Evolutionary conservation across 2,329 filamentous ascomycete species (phyloP), one percentile per base, ranked within the genome.

Genomic region (Hawksworthiomyces lignivorus): DNA sequence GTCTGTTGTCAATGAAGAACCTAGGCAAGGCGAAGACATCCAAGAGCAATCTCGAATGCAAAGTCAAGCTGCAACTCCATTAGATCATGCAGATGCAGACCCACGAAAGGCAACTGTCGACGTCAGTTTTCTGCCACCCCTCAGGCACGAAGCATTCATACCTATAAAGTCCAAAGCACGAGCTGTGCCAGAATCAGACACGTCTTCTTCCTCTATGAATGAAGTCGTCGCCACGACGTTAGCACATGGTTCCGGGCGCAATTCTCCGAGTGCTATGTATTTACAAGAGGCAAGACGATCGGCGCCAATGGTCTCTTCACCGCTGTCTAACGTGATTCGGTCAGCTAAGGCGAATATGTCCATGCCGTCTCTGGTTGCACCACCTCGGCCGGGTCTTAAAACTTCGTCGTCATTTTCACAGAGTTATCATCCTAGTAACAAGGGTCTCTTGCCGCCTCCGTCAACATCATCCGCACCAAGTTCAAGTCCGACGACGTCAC

Each of bases 131-230:
- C 52, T 61, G 17, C 62, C 65, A 2, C 51, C 60, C n/a, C 53
- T 61, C 5, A 64, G 60, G 30, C 62, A 67, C 29, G 64, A 65
- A 30, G 54, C 63, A 6, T 35, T 45, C 8, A 54, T 69, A 5
- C 56, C 56, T 33, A 41, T 52, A 50, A 58, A 50, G 45, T 45
- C 48, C 26, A 45, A 40, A 28, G 48, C 45, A 5, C 37, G 45
- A 30, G 29, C 15, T 38, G 29, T 19, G 17, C 34, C 34, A 10
- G 24, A 26, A 2, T 12, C 24, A 26, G 12, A 26, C 24, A 26
- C 24, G 8, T 26, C 24, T 26, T 8, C 24, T 26, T 26, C 24
- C 24, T 8, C 24, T 8, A 26, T 8, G 8, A 4, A 26, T 8
- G 24, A 26, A 26, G 5, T 7, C 34, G n/a, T 8, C 21, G 34